Conservation (phyloP, 805 yeast genomes). For the Wickerhamomyces subpelliculosus region DNA sequence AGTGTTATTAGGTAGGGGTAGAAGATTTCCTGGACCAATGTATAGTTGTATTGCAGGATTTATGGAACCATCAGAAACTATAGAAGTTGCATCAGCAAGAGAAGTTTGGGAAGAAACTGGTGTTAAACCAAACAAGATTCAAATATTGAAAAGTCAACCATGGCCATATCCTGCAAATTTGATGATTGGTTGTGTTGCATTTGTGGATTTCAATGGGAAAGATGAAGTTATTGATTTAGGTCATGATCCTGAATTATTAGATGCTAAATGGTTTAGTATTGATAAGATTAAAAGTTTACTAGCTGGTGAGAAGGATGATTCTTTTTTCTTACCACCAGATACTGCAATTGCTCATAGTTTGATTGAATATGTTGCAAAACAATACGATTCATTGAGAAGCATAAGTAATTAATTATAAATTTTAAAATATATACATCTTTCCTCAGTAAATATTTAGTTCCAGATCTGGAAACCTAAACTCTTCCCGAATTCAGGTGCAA, state of each 20-base stretch:
- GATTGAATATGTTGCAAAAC: conserved; percentile 16
- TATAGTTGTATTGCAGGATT: conserved; percentile 92
- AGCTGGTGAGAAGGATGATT: conserved; percentile 15
- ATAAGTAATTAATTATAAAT: no score
- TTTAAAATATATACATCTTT: no score
- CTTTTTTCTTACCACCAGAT: conserved; percentile 18
- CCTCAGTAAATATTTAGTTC: not conserved
- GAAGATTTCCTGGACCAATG: conserved; percentile 53
- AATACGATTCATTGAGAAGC: conserved; percentile 3
- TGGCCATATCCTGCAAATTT: conserved; percentile 96
- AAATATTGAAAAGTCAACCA: conserved; percentile 74
- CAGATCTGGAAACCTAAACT: conserved; percentile 7
- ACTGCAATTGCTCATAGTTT: conserved; percentile 23
- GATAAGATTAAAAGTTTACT: conserved; percentile 39
- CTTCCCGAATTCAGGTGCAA: conserved; percentile 12
- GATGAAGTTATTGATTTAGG: conserved; percentile 63
- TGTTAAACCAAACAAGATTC: conserved; percentile 49
- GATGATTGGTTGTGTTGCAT: conserved; percentile 88
- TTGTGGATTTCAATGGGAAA: conserved; percentile 61
- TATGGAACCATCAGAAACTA: conserved; percentile 90
- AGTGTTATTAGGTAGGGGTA: conserved; percentile 65
- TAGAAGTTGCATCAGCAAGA: conserved; percentile 80
- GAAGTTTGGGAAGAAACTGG: conserved; percentile 98
- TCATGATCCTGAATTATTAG: conserved; percentile 80
- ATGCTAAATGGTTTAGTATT: conserved; percentile 79